Conservation (phyloP, 805 yeast genomes). For the Priceomyces melissophilus region DNA sequence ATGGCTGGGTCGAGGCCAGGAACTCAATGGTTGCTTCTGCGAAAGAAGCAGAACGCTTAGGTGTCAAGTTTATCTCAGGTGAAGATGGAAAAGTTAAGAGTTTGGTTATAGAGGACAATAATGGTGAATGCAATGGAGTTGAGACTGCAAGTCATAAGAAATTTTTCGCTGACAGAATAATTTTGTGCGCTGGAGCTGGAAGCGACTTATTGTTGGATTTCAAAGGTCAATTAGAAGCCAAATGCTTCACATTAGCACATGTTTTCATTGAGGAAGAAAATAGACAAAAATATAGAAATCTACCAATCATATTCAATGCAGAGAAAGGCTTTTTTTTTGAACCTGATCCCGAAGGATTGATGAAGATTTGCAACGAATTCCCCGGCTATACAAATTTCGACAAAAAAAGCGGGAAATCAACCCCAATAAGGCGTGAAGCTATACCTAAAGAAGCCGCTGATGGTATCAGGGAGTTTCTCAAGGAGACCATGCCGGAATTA, state of each 20-base stretch:
- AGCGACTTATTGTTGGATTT: slow-evolving; percentile 31
- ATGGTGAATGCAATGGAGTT: background rate
- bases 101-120: background rate
- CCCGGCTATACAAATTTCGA: slow-evolving; percentile 5
- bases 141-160: slow-evolving; percentile 14
- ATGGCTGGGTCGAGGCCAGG: background rate
- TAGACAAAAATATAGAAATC: slow-evolving; percentile 28
- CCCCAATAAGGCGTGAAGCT: slow-evolving; percentile 8
- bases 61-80: background rate
- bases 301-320: slow-evolving; percentile 44
- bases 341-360: slow-evolving; percentile 34
- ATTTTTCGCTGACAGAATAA: slow-evolving; percentile 26
- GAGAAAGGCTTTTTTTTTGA: slow-evolving; percentile 46
- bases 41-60: background rate
- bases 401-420: slow-evolving; percentile 12
- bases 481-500: slow-evolving; percentile 13
- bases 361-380: slow-evolving; percentile 27
- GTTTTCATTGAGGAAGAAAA: slow-evolving; percentile 32
- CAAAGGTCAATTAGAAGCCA: slow-evolving; percentile 27
- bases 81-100: background rate
- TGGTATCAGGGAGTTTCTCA: slow-evolving; percentile 10
- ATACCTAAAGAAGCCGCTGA: slow-evolving; percentile 11
- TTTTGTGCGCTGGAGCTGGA: slow-evolving; percentile 38
- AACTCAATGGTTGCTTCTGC: background rate
- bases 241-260: slow-evolving; percentile 36